These are phyloP conservation scores for Flammula alnicola DNA, from an alignment of 1,284 basidiomycete genomes.

Conservation along the genomic window DNA sequence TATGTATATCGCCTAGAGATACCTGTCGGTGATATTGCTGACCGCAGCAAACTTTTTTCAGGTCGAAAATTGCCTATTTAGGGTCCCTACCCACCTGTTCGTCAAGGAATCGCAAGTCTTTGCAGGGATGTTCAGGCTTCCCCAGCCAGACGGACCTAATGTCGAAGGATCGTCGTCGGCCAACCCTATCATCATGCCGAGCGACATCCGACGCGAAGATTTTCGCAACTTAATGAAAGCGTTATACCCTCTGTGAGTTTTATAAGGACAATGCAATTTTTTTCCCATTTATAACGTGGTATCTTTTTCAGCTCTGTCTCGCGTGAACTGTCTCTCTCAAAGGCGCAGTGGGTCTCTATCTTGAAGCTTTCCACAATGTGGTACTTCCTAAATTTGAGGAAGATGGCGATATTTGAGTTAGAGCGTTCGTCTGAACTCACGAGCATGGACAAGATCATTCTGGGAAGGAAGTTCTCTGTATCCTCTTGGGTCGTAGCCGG, in stretches of 20 bases:
- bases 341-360: conserved; percentile 6
- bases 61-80: conserved; percentile 19
- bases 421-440: not conserved
- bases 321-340: not conserved
- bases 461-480: conserved; percentile 2
- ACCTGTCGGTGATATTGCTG: not conserved
- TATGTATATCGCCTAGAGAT: not conserved
- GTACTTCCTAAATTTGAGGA: conserved; percentile 4
- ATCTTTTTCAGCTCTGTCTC: not conserved
- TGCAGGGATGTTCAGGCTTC: conserved; percentile 18
- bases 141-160: conserved; percentile 1
- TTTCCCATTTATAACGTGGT: not conserved
- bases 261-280: not conserved
- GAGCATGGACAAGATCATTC: conserved; percentile 9
- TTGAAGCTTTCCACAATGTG: conserved; percentile 16
- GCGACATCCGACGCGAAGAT: conserved; percentile 3
- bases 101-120: conserved; percentile 22
- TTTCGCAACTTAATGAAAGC: conserved; percentile 12
- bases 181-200: conserved; percentile 14
- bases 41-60: too few species aligned
- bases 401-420: conserved; percentile 1
- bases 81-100: conserved; percentile 23
- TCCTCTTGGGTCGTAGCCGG: conserved; percentile 9
- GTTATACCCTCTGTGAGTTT: conserved; percentile 4
- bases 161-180: not conserved